Evolutionary conservation across 2,329 filamentous ascomycete species (phyloP), one percentile per base, ranked within the genome.

Genomic region (Phyllosticta citrichinensis): DNA sequence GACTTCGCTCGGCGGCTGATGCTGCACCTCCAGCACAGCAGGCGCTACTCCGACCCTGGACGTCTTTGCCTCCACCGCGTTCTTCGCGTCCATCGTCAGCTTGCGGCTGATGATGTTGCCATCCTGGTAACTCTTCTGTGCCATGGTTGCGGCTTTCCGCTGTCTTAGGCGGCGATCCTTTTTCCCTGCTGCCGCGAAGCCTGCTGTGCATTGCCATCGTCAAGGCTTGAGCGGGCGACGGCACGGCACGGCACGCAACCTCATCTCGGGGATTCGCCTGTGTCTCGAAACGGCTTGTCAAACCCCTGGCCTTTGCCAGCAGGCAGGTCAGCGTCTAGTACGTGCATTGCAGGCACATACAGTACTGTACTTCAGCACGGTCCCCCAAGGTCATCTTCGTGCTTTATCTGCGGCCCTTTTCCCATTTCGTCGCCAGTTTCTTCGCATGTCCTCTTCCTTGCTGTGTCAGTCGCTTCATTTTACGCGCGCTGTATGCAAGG

Each of bases 221-320:
- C 52, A 27, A 24, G 22, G 57, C 57, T 40, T 55, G 25, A 17
- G 54, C 35, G 52, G 22, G 52, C 58, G 17, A 27, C 58, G 58
- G 58, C 33, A 56, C 58, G 58, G 58, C 33, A 56, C 58, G 58
- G 58, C 58, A 52, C 59, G 59, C 47, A 56, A 55, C 59, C 54
- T 61, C 30, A 61, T 61, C 59, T 61, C 59, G 59, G 53, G 12
- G 47, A 19, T 52, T 24, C 40, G 54, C 58, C 40, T 53, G 52
- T 53, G 54, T 55, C 25, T 35, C 52, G 24, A 53, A 53, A 47
- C 40, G 40, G 40, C n/a, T 47, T 47, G 51, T 24, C 50, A 47
- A 14, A 47, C 40, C 40, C n/a, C 25, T 58, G 56, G 50, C 30
- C 47, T 6, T 24, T 47, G 30, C 51, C 17, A 17, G 50, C 40